phyloP scores from a whole-genome alignment of 2,329 filamentous ascomycete species.

The Acrocalymma vagum region DNA sequence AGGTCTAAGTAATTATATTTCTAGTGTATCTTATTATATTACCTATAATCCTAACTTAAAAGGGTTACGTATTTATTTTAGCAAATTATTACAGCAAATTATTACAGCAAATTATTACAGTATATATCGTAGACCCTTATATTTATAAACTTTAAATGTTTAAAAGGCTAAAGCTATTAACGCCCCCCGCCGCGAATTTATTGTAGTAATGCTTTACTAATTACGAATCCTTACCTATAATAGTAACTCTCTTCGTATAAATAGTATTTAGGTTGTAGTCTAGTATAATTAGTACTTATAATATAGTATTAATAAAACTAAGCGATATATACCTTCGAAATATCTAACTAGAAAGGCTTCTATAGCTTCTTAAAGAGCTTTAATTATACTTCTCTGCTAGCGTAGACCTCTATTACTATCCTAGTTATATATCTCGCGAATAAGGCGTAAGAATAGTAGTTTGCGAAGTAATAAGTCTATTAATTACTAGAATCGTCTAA shows the following conservation, averaged over 20 bases:
- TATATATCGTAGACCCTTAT: background rate
- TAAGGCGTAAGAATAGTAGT: background rate
- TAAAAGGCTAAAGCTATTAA: background rate
- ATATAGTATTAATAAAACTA: constrained; percentile 2
- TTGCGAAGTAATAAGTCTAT: constrained; percentile 1
- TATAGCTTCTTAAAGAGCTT: background rate
- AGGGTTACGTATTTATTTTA: background rate
- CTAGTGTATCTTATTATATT: too few species aligned
- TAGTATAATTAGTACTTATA: constrained; percentile 6
- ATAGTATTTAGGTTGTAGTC: constrained; percentile 5
- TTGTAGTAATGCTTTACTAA: constrained; percentile 1
- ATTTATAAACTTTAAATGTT: constrained; percentile 2
- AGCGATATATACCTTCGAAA: constrained; percentile 6
- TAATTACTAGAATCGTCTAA: background rate
- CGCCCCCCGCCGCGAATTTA: too few species aligned
- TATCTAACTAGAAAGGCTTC: constrained; percentile 6
- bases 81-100: background rate
- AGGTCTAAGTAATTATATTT: too few species aligned
- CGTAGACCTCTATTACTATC: background rate
- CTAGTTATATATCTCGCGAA: background rate
- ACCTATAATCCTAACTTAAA: too few species aligned
- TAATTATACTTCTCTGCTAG: background rate
- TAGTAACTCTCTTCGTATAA: constrained; percentile 5
- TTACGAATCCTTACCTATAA: constrained; percentile 2
- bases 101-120: constrained; percentile 4